phyloP scores from a whole-genome alignment of 768 basidiomycete genomes.

The Scleroderma citrinum region DNA sequence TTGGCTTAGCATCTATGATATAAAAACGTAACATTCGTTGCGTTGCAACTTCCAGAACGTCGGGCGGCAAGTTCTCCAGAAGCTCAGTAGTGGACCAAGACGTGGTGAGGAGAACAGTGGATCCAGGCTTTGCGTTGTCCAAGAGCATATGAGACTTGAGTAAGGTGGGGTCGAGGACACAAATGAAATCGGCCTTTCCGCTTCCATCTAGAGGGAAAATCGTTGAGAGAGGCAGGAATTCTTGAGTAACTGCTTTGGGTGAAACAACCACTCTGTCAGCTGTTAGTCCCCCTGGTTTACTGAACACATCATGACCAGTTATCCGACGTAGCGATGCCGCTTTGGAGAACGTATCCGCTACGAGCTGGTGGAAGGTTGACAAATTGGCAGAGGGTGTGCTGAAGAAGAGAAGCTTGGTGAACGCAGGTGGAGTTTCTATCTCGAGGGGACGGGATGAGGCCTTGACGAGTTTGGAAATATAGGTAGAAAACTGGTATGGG shows the following conservation, averaged over 20 bases:
- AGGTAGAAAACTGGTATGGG: conserved; percentile 39
- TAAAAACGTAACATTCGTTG: conserved; percentile 53
- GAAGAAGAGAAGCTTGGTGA: conserved; percentile 46
- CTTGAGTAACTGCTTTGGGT: conserved; percentile 32
- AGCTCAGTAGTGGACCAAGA: conserved; percentile 76
- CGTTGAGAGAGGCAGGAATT: conserved; percentile 47
- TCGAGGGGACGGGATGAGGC: conserved; percentile 24
- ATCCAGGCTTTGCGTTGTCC: conserved; percentile 55
- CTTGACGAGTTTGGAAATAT: conserved; percentile 26
- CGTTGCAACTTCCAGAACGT: conserved; percentile 40
- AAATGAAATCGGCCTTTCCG: conserved; percentile 62
- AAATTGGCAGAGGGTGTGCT: conserved; percentile 41
- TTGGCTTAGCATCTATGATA: conserved; percentile 49
- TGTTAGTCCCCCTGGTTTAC: conserved; percentile 63
- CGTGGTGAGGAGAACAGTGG: conserved; percentile 69
- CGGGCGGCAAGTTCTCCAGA: conserved; percentile 53
- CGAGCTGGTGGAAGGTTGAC: conserved; percentile 41
- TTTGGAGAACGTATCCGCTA: conserved; percentile 54
- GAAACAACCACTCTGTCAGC: conserved; percentile 66
- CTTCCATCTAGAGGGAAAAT: conserved; percentile 50
- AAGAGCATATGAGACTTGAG: conserved; percentile 75
- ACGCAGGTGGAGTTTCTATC: conserved; percentile 16
- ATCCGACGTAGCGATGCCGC: conserved; percentile 55
- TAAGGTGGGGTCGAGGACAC: conserved; percentile 68
- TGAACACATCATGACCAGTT: conserved; percentile 69